These are phyloP conservation scores for Colletotrichum lupini DNA, from an alignment of 2,329 filamentous ascomycete species.

Conservation along the genomic window DNA sequence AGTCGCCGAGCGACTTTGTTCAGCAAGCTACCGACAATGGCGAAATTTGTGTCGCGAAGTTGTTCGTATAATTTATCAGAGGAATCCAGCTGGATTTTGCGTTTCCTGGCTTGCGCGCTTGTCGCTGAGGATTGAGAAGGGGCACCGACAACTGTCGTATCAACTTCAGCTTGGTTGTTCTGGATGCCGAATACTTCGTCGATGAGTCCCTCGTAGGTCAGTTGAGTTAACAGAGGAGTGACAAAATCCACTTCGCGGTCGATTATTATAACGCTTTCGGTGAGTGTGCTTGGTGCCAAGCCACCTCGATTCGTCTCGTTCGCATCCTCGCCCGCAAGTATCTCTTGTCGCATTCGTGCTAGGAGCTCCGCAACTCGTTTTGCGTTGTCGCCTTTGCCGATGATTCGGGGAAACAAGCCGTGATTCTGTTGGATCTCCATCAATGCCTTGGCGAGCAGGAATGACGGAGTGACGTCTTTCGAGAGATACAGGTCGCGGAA, in stretches of 20 bases:
- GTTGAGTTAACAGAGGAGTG: conserved; percentile 89
- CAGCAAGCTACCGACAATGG: conserved; percentile 87
- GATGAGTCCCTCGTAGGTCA: conserved; percentile 96
- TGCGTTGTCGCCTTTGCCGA: conserved; percentile 95
- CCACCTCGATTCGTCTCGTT: conserved; percentile 68
- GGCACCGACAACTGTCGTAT: conserved; percentile 88
- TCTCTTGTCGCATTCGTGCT: conserved; percentile 90
- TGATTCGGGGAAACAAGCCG: conserved; percentile 92
- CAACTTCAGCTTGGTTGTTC: conserved; percentile 92
- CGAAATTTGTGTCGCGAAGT: conserved; percentile 92
- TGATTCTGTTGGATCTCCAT: conserved; percentile 95
- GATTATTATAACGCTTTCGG: conserved; percentile 93
- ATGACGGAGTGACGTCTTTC: conserved; percentile 92
- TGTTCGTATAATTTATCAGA: conserved; percentile 90
- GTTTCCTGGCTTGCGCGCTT: conserved; percentile 73
- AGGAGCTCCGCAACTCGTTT: conserved; percentile 89
- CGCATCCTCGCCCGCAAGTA: conserved; percentile 81
- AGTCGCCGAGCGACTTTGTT: conserved; percentile 92
- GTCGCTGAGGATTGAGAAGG: conserved; percentile 70
- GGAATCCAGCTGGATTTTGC: conserved; percentile 89
- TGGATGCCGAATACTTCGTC: conserved; percentile 94
- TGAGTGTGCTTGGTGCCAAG: conserved; percentile 84
- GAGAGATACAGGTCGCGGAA: conserved; percentile 89
- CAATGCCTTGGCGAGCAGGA: conserved; percentile 87
- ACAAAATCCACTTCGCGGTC: conserved; percentile 96